A percentile compares a stretch with the other conserved stretches of the same genome.
Conservation (phyloP, 2,329 filamentous ascomycete species). For the Phialophora macrospora region DNA sequence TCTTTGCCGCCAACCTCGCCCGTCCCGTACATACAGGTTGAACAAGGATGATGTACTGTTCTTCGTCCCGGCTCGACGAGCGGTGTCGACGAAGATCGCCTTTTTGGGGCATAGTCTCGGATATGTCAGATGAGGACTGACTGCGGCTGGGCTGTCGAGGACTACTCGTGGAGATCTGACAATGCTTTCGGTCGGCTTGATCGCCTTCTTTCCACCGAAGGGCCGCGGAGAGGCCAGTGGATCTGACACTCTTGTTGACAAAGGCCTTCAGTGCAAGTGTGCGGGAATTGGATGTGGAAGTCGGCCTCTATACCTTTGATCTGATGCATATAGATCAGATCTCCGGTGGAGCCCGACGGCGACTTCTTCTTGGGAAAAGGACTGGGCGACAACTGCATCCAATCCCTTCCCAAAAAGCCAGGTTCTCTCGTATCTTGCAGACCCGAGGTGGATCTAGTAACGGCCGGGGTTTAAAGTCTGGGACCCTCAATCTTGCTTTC, state of each 20-base stretch:
- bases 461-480: background rate
- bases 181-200: constrained; percentile 11
- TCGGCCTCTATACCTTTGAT: constrained; percentile 33
- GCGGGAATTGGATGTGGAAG: constrained; percentile 32
- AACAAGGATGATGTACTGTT: constrained; percentile 37
- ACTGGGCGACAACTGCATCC: background rate
- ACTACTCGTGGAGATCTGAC: constrained; percentile 4
- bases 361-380: background rate
- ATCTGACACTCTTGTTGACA: constrained; percentile 36
- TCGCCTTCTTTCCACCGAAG: constrained; percentile 21
- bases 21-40: constrained; percentile 31
- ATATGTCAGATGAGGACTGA: background rate
- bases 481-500: background rate
- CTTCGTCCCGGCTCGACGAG: constrained; percentile 30
- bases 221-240: constrained; percentile 25
- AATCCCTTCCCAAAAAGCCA: background rate
- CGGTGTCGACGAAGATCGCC: constrained; percentile 25
- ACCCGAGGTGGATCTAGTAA: background rate
- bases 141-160: constrained; percentile 4
- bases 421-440: constrained; percentile 16
- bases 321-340: constrained; percentile 30
- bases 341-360: constrained; percentile 1
- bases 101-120: constrained; percentile 27
- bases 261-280: constrained; percentile 30
- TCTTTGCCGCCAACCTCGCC: background rate